Evolutionary conservation across 1,284 basidiomycete genomes (phyloP), one percentile per base, ranked within the genome.

Genomic region (Puccinia hordei): DNA sequence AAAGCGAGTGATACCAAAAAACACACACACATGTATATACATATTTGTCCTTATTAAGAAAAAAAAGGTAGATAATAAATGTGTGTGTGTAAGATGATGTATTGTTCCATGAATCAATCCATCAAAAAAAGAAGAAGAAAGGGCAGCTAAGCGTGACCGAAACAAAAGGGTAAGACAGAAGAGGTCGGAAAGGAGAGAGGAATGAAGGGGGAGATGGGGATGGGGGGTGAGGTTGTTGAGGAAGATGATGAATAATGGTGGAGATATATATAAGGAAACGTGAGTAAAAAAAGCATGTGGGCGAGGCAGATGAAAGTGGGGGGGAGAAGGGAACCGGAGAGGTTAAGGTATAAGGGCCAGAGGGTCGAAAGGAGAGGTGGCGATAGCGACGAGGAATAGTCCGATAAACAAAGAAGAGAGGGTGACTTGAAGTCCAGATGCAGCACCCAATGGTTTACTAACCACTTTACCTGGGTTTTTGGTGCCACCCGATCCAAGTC

Each of bases 391-490:
- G 9, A 41, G 38, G 61, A 63, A 30, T 17, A 63, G 19, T 10
- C 33, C 61, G 35, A 38, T 2, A 19, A 63, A 41, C 19, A 63
- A 17, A 9, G 61, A 38, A 6, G 61, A 63, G 61, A 38, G 41
- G 30, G 33, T 51, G 66, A 49, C 66, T 2, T 38, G 30, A 9
- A 69, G 46, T 27, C 74, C 61, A 22, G 44, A 10, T 22, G 44
- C 61, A 22, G 74, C 74, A n/a, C 46, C 61, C 13, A 76, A 33
- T 10, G 38, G 61, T 55, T 66, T 46, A n/a, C 74, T 76, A 22
- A 61, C 35, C 17, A 76, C 59, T 46, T 66, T 76, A 6, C 74
- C 74, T 27, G 74, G 59, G 27, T 76, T 76, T 41, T 76, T 76
- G 6, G 46, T 68, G 19, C 73, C 55, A 35, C 57, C 57, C 10